Conservation (phyloP, 352 stramenopile genomes). For the Phytophthora fragariaefolia region DNA sequence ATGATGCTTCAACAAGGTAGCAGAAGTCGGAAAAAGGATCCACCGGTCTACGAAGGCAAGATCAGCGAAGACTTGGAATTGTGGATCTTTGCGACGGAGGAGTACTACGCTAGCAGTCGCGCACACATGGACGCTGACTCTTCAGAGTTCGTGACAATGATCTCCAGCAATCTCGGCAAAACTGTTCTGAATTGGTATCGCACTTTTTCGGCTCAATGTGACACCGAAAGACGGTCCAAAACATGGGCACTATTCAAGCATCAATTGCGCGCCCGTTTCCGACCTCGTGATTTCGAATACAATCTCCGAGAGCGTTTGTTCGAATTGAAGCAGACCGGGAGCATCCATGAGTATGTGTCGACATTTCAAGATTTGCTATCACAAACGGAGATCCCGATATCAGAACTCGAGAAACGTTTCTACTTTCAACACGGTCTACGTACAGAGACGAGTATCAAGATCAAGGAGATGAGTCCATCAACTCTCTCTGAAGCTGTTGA, state of each 20-base stretch:
- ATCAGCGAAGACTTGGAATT: slow-evolving; percentile 23
- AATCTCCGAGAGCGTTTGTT: slow-evolving; percentile 7
- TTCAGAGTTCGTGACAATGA: slow-evolving; percentile 18
- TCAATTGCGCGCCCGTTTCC: slow-evolving; percentile 2
- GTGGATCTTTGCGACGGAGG: slow-evolving; percentile 21
- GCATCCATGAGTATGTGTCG: slow-evolving; percentile 8
- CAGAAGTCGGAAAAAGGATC: slow-evolving; percentile 19
- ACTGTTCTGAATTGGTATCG: slow-evolving; percentile 24
- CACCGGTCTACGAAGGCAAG: slow-evolving; percentile 10
- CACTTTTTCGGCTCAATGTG: slow-evolving; percentile 13
- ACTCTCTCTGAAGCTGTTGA: slow-evolving; percentile 19
- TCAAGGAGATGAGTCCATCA: slow-evolving; percentile 26
- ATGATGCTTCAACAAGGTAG: slow-evolving; percentile 1
- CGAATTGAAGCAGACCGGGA: not conserved
- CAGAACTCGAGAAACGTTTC: slow-evolving; percentile 26
- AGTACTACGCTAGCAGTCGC: slow-evolving; percentile 16
- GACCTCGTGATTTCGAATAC: slow-evolving; percentile 3
- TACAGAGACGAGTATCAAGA: slow-evolving; percentile 23
- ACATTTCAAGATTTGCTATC: slow-evolving; percentile 12
- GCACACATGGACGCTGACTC: slow-evolving; percentile 14
- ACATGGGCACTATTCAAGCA: slow-evolving; percentile 5
- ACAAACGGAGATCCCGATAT: slow-evolving; percentile 17
- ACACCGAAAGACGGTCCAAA: slow-evolving; percentile 12
- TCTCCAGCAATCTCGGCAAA: slow-evolving; percentile 24
- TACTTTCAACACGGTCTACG: slow-evolving; percentile 27